Percentiles rank a stretch among this genome's conserved stretches.
Conservation (phyloP, 148 eudicot species). For the Fallopia convolvulus region DNA sequence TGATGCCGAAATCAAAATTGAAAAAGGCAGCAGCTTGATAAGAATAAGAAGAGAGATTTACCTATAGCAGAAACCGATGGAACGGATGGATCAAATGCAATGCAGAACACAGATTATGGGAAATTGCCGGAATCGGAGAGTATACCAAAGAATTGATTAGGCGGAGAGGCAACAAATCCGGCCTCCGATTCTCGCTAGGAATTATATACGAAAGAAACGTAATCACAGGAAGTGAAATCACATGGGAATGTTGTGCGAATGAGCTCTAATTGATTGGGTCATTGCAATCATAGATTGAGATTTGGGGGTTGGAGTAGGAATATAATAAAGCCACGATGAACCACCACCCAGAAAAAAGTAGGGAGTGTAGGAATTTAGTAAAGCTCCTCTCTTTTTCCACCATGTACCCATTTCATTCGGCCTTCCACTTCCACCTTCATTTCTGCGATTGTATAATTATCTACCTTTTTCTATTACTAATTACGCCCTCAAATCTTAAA, state of each 20-base stretch:
- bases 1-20: not conserved
- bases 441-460: not conserved
- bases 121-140: not conserved
- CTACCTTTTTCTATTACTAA: not conserved
- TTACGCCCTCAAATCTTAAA: not conserved
- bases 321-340: conserved; percentile 10
- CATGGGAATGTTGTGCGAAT: conserved; percentile 1
- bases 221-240: not conserved
- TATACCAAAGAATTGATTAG: not conserved
- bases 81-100: not conserved
- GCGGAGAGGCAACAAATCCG: not conserved
- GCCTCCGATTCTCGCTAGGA: not conserved
- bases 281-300: conserved; percentile 6
- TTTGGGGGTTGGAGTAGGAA: conserved; percentile 8
- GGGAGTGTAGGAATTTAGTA: not conserved
- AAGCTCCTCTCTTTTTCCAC: conserved; percentile 3
- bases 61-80: not conserved
- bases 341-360: not conserved
- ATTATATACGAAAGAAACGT: not conserved
- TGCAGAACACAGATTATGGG: not conserved
- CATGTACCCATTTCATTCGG: not conserved
- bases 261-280: not conserved
- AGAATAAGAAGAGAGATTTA: not conserved
- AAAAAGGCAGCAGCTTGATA: not conserved
- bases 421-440: not conserved